phyloP scores from a whole-genome alignment of 2,329 filamentous ascomycete species.

The Colletotrichum sp. region DNA sequence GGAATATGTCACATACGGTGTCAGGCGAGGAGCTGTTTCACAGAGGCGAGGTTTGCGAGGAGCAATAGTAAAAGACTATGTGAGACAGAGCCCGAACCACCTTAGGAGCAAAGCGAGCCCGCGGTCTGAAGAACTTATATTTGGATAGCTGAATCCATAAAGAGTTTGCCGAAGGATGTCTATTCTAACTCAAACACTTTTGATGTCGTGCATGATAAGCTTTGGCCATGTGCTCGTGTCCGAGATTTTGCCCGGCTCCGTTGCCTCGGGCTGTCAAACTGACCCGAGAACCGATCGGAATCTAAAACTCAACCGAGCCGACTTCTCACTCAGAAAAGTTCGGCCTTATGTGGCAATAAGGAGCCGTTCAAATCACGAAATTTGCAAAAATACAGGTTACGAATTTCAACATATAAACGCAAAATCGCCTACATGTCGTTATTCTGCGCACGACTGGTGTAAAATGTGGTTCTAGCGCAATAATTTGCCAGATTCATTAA shows the following conservation, averaged over 20 bases:
- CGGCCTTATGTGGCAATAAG: not conserved
- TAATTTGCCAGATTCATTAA: not conserved
- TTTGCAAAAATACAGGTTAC: not conserved
- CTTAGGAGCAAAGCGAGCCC: not conserved
- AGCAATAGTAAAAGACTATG: not conserved
- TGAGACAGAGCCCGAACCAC: accelerated
- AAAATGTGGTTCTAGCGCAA: not conserved
- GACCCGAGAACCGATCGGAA: not conserved
- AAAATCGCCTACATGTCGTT: not conserved
- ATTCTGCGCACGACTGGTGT: too few relatives aligned
- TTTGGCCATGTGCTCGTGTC: not conserved
- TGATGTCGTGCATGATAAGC: not conserved
- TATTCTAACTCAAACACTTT: not conserved
- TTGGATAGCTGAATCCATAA: not conserved
- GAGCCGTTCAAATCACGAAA: not conserved
- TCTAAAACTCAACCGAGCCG: not conserved
- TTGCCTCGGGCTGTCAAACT: not conserved
- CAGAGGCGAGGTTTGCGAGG: not conserved
- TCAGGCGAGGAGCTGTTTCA: not conserved
- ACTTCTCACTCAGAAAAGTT: not conserved
- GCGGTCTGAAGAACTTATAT: not conserved
- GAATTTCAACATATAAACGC: not conserved
- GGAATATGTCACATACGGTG: not conserved
- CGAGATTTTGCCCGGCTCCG: not conserved
- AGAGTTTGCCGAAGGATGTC: not conserved